A percentile compares a stretch with the other conserved stretches of the same genome.
Conservation (phyloP, 2,329 filamentous ascomycete species). For the Botrytis deweyae region DNA sequence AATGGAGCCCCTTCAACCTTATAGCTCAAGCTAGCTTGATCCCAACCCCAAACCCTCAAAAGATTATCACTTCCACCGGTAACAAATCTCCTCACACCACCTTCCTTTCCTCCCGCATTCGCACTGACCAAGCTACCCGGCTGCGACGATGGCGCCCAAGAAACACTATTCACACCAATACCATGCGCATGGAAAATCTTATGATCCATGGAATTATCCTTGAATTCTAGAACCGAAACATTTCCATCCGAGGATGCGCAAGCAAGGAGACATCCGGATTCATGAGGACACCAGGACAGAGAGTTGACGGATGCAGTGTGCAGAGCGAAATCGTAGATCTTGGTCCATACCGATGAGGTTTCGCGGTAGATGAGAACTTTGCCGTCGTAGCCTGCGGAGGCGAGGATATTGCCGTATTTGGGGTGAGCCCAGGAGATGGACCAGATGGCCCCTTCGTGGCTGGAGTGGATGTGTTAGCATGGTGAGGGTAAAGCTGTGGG, state of each 20-base stretch:
- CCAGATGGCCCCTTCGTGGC: conserved; percentile 97
- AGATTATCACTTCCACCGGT: conserved; percentile 93
- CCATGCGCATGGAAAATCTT: conserved; percentile 89
- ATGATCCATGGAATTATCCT: conserved; percentile 90
- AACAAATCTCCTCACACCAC: conserved; percentile 77
- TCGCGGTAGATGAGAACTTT: conserved; percentile 99
- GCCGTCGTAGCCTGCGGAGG: conserved; percentile 92
- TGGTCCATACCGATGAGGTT: conserved; percentile 70
- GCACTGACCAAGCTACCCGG: conserved; percentile 79
- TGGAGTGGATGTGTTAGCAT: conserved; percentile 41
- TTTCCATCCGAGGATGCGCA: conserved; percentile 93
- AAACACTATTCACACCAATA: conserved; percentile 91
- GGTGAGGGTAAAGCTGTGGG: too few relatives aligned
- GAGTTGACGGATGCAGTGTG: conserved; percentile 98
- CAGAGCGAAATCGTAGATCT: conserved; percentile 87
- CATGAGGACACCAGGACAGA: conserved; percentile 95
- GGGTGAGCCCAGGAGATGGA: conserved; percentile 97
- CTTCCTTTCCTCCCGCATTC: conserved; percentile 54
- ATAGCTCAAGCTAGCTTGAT: conserved; percentile 59
- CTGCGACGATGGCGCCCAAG: conserved; percentile 84
- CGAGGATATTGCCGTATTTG: conserved; percentile 97
- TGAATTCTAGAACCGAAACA: conserved; percentile 93
- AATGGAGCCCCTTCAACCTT: conserved; percentile 64
- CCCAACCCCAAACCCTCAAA: conserved; percentile 90
- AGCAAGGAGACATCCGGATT: conserved; percentile 89